Evolutionary conservation across 2,329 filamentous ascomycete species (phyloP), one percentile per base, ranked within the genome.

Genomic region (Celoporthe dispersa): DNA sequence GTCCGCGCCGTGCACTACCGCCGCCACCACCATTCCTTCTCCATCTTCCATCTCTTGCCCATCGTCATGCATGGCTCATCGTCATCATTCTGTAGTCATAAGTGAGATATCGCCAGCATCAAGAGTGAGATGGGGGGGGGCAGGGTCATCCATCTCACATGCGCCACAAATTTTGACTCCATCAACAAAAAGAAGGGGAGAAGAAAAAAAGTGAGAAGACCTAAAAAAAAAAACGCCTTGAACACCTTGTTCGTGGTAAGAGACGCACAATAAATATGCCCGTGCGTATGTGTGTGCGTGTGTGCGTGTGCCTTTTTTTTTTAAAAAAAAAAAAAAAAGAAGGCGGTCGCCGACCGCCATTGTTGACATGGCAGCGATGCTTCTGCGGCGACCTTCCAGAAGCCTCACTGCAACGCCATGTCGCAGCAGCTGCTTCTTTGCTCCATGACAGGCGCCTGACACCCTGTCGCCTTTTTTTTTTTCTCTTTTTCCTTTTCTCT

Each of bases 331-430:
- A 31, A 53, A 48, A 48, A n/a, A 48, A 22, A n/a, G n/a, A 9
- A 57, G 28, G 53, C 35, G 35, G 37, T 41, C 35, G 37, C 37
- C 39, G 60, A 63, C 60, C 60, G 37, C 60, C 25, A 41, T 8
- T 63, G 35, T 63, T 41, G 60, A 44, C 11, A 28, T 63, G 25
- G 14, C 60, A 28, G 39, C 11, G 9, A 31, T 64, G 62, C 41
- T 64, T 64, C 31, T 64, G 62, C 39, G 62, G 62, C 62, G 28
- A 48, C 39, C 62, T 64, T 64, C 62, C 62, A 64, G 62, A 64
- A 64, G 62, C 62, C 41, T 51, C 41, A 19, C 28, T 48, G 61
- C 16, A 33, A 64, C 61, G n/a, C 60, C 57, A 19, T 37, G 33
- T 6, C 14, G 14, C 31, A 28, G 16, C 25, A 28, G 31, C 19